Conservation (phyloP, 148 eudicot species). For the Nepenthes gracilis region DNA sequence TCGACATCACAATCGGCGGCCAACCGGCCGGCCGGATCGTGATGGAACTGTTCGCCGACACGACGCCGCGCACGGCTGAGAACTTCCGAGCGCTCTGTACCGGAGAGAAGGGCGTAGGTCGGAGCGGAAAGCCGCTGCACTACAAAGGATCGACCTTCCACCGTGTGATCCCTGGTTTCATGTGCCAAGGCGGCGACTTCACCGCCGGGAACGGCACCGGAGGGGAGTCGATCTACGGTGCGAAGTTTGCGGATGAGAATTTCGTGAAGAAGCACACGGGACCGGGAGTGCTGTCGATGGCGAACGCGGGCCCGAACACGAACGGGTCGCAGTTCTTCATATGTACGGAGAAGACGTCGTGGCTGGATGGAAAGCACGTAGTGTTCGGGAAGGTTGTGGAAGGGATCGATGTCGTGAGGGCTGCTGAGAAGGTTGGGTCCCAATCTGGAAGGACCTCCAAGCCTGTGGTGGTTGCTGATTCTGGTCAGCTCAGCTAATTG, state of each 20-base stretch:
- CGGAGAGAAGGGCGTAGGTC: constrained; percentile 28
- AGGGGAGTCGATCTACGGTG: constrained; percentile 30
- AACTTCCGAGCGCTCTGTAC: constrained; percentile 36
- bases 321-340: constrained; percentile 33
- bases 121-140: constrained; percentile 24
- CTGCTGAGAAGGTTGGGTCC: constrained; percentile 18
- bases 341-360: constrained; percentile 22
- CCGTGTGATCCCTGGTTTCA: constrained; percentile 30
- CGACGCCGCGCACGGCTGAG: constrained; percentile 24
- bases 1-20: constrained; percentile 22
- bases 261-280: constrained; percentile 32
- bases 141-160: constrained; percentile 25
- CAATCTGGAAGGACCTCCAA: constrained; percentile 12
- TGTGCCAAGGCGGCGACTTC: constrained; percentile 37
- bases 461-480: constrained; percentile 21
- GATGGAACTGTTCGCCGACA: constrained; percentile 28
- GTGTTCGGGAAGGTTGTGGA: constrained; percentile 33
- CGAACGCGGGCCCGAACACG: constrained; percentile 22
- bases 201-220: constrained; percentile 37
- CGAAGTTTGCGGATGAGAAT: constrained; percentile 28
- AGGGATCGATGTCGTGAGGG: constrained; percentile 26
- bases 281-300: constrained; percentile 25
- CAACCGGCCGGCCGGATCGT: constrained; percentile 18
- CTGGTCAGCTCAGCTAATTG: constrained; percentile 17
- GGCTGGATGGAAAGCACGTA: constrained; percentile 29